Conservation (phyloP, 2,329 filamentous ascomycete species). For the Cytospora paraplurivora region DNA sequence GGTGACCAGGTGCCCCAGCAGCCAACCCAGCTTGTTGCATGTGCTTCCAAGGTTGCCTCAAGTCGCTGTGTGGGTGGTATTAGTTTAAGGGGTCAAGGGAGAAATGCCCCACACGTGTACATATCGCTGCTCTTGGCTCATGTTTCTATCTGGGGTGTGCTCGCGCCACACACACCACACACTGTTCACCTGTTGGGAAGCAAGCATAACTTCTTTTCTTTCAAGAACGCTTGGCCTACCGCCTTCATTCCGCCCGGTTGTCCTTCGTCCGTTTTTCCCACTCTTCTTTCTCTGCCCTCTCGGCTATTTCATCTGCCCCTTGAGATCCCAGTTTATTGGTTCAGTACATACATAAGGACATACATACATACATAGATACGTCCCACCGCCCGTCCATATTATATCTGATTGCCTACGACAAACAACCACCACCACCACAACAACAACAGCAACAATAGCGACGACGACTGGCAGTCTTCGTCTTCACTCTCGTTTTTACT, state of each 20-base stretch:
- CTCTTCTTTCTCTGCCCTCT: conserved; percentile 1
- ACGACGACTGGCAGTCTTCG: not conserved
- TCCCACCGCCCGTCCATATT: not conserved
- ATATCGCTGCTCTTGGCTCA: not conserved
- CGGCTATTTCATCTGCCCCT: not conserved
- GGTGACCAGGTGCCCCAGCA: too few relatives aligned
- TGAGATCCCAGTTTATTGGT: not conserved
- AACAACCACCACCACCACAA: not conserved
- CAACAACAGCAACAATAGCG: not conserved
- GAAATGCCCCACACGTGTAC: not conserved
- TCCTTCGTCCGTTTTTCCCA: not conserved
- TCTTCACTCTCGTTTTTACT: too few relatives aligned
- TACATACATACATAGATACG: not conserved
- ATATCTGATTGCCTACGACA: not conserved
- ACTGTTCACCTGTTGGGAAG: not conserved
- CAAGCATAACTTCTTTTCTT: not conserved
- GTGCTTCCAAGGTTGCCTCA: too few relatives aligned
- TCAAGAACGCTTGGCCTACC: not conserved
- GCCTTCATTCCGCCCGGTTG: not conserved
- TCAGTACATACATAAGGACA: not conserved
- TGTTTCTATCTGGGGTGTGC: not conserved
- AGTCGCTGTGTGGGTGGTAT: not conserved
- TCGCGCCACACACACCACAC: not conserved
- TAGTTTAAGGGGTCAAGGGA: not conserved
- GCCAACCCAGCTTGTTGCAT: too few relatives aligned